Percentiles rank a stretch among this genome's conserved stretches.
phyloP scores from a whole-genome alignment of 2,329 filamentous ascomycete genomes.

The Alternaria sp. region DNA sequence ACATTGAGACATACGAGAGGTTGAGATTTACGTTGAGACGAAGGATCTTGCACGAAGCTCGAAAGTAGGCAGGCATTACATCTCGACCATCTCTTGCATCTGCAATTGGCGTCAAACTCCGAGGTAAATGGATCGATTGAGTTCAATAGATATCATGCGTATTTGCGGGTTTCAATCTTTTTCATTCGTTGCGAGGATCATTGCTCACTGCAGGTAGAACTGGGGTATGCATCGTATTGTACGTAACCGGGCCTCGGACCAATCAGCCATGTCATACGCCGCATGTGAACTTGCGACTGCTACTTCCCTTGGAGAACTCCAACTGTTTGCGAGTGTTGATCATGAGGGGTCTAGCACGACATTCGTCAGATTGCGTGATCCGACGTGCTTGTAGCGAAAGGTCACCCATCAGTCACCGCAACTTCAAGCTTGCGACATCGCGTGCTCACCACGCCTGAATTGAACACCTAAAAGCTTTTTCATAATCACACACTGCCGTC shows the following conservation, averaged over 20 bases:
- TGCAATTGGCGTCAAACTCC: not conserved
- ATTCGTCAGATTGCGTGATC: constrained; percentile 42
- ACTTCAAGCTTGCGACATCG: constrained; percentile 5
- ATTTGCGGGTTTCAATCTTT: not conserved
- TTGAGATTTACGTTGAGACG: not conserved
- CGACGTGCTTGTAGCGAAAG: constrained; percentile 41
- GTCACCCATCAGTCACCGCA: constrained; percentile 25
- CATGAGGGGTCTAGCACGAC: not conserved
- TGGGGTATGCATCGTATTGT: not conserved
- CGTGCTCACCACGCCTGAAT: not conserved
- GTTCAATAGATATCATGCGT: not conserved
- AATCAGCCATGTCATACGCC: not conserved
- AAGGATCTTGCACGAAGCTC: not conserved
- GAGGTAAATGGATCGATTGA: not conserved
- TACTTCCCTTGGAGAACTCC: not conserved
- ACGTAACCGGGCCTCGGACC: not conserved
- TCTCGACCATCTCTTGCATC: not conserved
- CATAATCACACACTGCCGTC: not conserved
- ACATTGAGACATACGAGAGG: not conserved
- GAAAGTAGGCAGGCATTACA: not conserved
- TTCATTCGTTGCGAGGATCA: not conserved
- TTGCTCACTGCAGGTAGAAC: constrained; percentile 3
- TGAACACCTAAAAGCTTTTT: not conserved
- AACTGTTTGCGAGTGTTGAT: not conserved
- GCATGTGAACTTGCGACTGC: not conserved